These are phyloP conservation scores for Tylopilus felleus DNA, from an alignment of 768 basidiomycete genomes.

Conservation along the genomic window DNA sequence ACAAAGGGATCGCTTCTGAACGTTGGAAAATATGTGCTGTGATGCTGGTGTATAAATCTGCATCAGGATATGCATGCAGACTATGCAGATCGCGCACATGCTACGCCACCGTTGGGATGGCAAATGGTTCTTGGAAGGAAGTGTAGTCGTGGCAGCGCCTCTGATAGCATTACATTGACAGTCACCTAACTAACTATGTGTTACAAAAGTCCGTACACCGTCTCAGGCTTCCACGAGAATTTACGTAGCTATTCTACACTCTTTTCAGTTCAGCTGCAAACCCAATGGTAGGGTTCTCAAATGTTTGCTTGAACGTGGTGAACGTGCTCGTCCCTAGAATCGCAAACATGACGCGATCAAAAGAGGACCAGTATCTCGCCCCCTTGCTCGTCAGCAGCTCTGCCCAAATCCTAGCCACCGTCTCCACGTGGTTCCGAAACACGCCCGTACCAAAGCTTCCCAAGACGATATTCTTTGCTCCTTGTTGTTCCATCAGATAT, in stretches of 20 bases:
- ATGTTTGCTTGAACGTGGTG: constrained; percentile 37
- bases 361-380: constrained; percentile 55
- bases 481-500: constrained; percentile 59
- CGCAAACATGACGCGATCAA: constrained; percentile 65
- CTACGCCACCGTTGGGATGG: too few species aligned
- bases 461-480: constrained; percentile 57
- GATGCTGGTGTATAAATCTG: too few species aligned
- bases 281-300: constrained; percentile 19
- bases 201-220: too few species aligned
- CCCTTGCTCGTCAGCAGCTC: constrained; percentile 49
- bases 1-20: too few species aligned
- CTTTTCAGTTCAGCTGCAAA: not conserved
- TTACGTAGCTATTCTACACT: not conserved
- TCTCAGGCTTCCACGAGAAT: too few species aligned
- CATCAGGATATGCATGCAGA: too few species aligned
- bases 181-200: too few species aligned
- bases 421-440: constrained; percentile 59
- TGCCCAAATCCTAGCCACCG: constrained; percentile 62
- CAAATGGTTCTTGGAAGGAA: too few species aligned
- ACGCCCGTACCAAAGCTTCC: constrained; percentile 81
- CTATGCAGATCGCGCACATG: too few species aligned
- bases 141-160: too few species aligned
- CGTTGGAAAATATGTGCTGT: too few species aligned
- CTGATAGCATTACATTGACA: too few species aligned
- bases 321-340: constrained; percentile 54